Conservation (phyloP, 2,329 filamentous ascomycete species). For the Cladophialophora carrionii region DNA sequence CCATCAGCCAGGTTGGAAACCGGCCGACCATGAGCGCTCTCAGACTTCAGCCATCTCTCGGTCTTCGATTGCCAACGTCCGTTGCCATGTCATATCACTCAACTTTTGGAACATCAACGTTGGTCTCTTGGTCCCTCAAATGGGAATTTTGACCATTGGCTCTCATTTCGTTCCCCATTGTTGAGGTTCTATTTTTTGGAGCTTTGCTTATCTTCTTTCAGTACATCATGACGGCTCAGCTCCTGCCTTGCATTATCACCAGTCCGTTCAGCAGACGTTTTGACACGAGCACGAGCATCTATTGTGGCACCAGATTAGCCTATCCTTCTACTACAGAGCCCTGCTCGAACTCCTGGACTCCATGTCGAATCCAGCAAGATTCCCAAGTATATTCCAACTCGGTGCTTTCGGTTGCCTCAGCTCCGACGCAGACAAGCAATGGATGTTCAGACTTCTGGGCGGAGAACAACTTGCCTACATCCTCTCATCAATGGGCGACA, state of each 20-base stretch:
- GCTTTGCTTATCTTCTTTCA: slow-evolving; percentile 24
- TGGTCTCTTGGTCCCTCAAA: slow-evolving; percentile 32
- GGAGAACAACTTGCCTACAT: not conserved
- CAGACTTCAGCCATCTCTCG: not conserved
- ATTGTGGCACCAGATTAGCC: slow-evolving; percentile 16
- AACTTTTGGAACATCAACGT: slow-evolving; percentile 34
- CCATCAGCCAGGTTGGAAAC: slow-evolving; percentile 21
- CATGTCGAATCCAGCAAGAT: slow-evolving; percentile 27
- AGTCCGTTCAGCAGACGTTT: slow-evolving; percentile 33
- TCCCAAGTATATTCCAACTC: slow-evolving; percentile 26
- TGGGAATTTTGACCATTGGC: slow-evolving; percentile 36
- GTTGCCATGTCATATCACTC: slow-evolving; percentile 34
- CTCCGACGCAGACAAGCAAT: slow-evolving; percentile 21
- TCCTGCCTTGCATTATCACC: slow-evolving; percentile 30
- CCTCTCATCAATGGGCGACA: slow-evolving; percentile 7
- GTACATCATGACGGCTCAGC: slow-evolving; percentile 32
- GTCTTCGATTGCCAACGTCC: slow-evolving; percentile 8
- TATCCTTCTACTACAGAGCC: slow-evolving; percentile 10
- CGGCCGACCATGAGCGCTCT: slow-evolving; percentile 8
- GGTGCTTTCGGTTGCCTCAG: slow-evolving; percentile 20
- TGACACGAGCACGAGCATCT: slow-evolving; percentile 22
- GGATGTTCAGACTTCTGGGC: slow-evolving; percentile 15
- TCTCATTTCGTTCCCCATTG: slow-evolving; percentile 31
- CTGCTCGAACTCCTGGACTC: slow-evolving; percentile 20
- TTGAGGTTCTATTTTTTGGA: slow-evolving; percentile 29